Evolutionary conservation across 805 yeast species (phyloP).

Genomic region (Teunomyces pallodes): DNA sequence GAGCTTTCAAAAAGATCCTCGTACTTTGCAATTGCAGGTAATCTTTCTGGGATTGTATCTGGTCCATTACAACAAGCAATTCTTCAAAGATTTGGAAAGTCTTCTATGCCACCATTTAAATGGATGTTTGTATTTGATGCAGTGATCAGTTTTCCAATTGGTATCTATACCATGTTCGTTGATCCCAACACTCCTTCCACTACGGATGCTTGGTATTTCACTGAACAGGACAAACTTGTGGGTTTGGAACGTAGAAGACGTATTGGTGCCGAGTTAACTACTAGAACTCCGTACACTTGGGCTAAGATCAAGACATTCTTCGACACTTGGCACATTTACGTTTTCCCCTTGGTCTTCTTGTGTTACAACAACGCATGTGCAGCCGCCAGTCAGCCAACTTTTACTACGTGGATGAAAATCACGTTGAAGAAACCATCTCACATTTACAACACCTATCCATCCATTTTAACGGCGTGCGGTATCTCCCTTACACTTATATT

Average conservation of each 20-base stretch:
- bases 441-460: slow-evolving; percentile 33
- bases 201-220: slow-evolving; percentile 41
- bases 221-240: slow-evolving; percentile 40
- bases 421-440: slow-evolving; percentile 25
- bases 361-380: slow-evolving; percentile 34
- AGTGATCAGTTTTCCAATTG: slow-evolving; percentile 34
- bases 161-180: slow-evolving; percentile 40
- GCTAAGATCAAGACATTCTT: slow-evolving; percentile 40
- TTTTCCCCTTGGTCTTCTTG: slow-evolving; percentile 41
- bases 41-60: slow-evolving; percentile 32
- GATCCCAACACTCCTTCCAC: slow-evolving; percentile 48
- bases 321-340: slow-evolving; percentile 48
- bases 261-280: slow-evolving; percentile 40
- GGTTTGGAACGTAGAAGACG: slow-evolving; percentile 43
- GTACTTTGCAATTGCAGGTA: slow-evolving; percentile 33
- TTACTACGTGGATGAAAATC: slow-evolving; percentile 36
- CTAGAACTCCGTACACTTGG: slow-evolving; percentile 40
- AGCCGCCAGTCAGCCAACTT: slow-evolving; percentile 35
- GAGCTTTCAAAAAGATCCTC: slow-evolving; percentile 38
- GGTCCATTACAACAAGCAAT: slow-evolving; percentile 37
- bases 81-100: slow-evolving; percentile 17
- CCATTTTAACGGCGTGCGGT: slow-evolving; percentile 29
- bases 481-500: slow-evolving; percentile 34
- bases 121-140: slow-evolving; percentile 50
- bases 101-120: slow-evolving; percentile 32